Base-by-base conservation (phyloP, 257 asterid species). In the Primulina eburnea region DNA sequence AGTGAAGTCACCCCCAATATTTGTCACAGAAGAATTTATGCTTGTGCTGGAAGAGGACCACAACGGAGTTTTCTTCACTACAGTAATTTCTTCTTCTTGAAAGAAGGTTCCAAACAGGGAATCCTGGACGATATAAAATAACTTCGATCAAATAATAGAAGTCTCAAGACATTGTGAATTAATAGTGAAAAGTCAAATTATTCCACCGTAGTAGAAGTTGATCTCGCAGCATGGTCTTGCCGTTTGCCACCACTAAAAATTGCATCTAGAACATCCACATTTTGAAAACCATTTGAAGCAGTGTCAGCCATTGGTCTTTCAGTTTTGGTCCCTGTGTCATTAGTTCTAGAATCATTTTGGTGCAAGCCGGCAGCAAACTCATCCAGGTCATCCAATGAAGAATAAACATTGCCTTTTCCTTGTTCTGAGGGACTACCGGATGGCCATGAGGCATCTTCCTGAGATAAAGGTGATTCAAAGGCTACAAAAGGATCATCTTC, bases 401-500 rank as follows among this genome's bases (percentile, higher is more conserved):
- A 76, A 28, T 74, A 82, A 60, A 68, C 78, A 16, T 86, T 72
- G 60, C 71, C 57, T 60, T 76, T 77, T 73, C 82, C 84, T 47
- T 79, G 75, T 52, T 72, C 77, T 35, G 78, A 55, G 6, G 82
- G 76, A 24, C 71, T 82, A 77, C 68, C 77, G 69, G 81, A 82
- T 53, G 86, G 84, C 89, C 92, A 82, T 11, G 87, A 66, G 65
- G 78, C 69, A 77, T 72, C 79, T 60, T 75, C 43, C 71, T 69
- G 74, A 43, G 86, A 72, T 53, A 34, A 69, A 33, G 87, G 75
- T 64, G 89, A 62, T 71, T 89, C 86, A 73, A 85, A 90, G 70
- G 79, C 73, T 59, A 72, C 72, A 84, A 89, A 82, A 61, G 93
- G 92, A 77, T 87, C 96, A 79, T 83, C 86, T 16, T 72, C 72